These are phyloP conservation scores for Sugiyamaella mastotermitis DNA, from an alignment of 805 yeast genomes.

Conservation along the genomic window DNA sequence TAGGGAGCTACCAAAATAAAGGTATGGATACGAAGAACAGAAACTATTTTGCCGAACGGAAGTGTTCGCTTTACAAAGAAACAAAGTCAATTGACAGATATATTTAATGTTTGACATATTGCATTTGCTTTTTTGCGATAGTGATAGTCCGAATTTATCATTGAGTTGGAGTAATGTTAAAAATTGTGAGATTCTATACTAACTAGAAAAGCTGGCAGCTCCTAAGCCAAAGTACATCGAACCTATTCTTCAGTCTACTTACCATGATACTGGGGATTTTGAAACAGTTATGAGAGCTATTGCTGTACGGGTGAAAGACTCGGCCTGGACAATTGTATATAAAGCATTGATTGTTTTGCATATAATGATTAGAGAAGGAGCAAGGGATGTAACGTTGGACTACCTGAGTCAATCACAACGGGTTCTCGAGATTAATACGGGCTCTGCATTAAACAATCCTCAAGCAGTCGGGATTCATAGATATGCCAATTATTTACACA, in stretches of 20 bases:
- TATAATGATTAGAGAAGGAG: slow-evolving; percentile 90
- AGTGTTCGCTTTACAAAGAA: no score
- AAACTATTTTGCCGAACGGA: background rate
- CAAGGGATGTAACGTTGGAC: slow-evolving; percentile 61
- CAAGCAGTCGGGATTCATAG: slow-evolving; percentile 41
- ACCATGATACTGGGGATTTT: slow-evolving; percentile 55
- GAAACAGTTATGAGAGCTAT: slow-evolving; percentile 63
- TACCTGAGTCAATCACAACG: slow-evolving; percentile 48
- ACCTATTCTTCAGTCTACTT: slow-evolving; percentile 75
- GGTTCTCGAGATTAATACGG: slow-evolving; percentile 40
- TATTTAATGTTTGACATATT: no score
- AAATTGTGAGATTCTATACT: background rate
- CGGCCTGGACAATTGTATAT: slow-evolving; percentile 88
- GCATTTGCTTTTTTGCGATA: no score
- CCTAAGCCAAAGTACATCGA: slow-evolving; percentile 95
- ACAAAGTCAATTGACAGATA: no score
- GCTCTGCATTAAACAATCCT: slow-evolving; percentile 26
- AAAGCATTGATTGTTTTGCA: slow-evolving; percentile 81
- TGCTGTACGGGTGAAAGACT: slow-evolving; percentile 57
- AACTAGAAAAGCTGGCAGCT: slow-evolving; percentile 63
- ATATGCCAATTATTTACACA: slow-evolving; percentile 65
- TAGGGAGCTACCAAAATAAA: slow-evolving; percentile 1
- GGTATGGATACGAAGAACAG: no score
- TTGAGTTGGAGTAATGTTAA: no score
- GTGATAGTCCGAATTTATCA: no score